A percentile compares a stretch with the other conserved stretches of the same genome.
Evolutionary conservation across 805 yeast genomes (phyloP).

Genomic region (Hanseniaspora occidentalis): DNA sequence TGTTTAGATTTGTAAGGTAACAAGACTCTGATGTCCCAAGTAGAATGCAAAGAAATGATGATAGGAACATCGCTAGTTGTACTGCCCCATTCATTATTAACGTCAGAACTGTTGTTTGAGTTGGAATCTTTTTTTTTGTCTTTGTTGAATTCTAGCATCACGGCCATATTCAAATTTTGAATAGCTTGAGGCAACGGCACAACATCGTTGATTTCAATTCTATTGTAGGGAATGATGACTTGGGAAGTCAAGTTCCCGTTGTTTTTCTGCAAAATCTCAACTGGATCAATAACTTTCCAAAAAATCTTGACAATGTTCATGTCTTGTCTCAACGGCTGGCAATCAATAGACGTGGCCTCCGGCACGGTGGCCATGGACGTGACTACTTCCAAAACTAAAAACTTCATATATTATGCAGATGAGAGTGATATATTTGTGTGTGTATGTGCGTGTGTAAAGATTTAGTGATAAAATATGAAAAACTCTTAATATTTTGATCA

Average conservation of each 20-base stretch:
- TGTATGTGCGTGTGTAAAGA: background rate
- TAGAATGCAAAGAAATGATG: constrained; percentile 49
- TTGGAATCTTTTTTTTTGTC: background rate
- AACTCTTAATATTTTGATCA: background rate
- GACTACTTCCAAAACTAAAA: constrained; percentile 5
- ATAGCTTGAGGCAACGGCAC: constrained; percentile 53
- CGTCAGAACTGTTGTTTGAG: background rate
- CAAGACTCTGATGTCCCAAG: constrained; percentile 66
- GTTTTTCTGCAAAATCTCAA: constrained; percentile 3
- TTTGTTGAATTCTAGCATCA: constrained; percentile 12
- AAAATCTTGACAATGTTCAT: constrained; percentile 7
- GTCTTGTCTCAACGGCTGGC: constrained; percentile 7
- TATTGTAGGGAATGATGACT: constrained; percentile 6
- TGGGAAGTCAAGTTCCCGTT: constrained; percentile 1
- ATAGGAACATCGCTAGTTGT: constrained; percentile 28
- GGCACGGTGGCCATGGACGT: constrained; percentile 3
- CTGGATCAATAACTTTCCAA: constrained; percentile 6
- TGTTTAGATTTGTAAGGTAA: constrained; percentile 75
- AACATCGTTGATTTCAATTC: constrained; percentile 14
- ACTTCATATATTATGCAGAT: constrained; percentile 4
- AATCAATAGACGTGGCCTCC: constrained; percentile 1
- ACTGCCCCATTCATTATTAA: constrained; percentile 20
- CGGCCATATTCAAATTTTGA: constrained; percentile 35
- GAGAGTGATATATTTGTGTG: background rate
- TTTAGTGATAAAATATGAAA: no score